Evolutionary conservation across 1,139 yeast species (phyloP).

Genomic region (Meyerozyma sp.): DNA sequence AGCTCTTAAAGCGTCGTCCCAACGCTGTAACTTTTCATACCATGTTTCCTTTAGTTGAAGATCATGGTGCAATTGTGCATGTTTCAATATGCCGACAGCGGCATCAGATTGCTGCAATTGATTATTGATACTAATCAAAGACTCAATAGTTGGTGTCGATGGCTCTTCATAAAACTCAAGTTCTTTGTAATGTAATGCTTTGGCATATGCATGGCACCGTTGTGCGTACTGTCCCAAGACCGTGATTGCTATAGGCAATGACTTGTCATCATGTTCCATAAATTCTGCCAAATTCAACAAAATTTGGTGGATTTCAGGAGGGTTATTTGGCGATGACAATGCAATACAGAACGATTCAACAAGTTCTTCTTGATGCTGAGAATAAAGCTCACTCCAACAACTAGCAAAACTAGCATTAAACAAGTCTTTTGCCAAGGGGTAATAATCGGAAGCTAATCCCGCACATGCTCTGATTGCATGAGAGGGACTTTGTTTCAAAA

Average conservation of each 20-base stretch:
- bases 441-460: conserved; percentile 79
- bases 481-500: conserved; percentile 89
- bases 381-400: conserved; percentile 91
- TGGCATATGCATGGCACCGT: conserved; percentile 95
- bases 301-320: conserved; percentile 93
- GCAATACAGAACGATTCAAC: conserved; percentile 85
- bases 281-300: conserved; percentile 87
- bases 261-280: conserved; percentile 96
- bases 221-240: conserved; percentile 92
- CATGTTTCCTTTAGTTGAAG: conserved; percentile 92
- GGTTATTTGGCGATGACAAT: conserved; percentile 82
- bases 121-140: conserved; percentile 86
- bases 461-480: conserved; percentile 94
- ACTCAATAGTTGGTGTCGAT: conserved; percentile 85
- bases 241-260: conserved; percentile 84
- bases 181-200: conserved; percentile 93
- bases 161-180: conserved; percentile 93
- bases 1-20: conserved; percentile 96
- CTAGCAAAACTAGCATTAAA: conserved; percentile 95
- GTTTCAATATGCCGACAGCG: conserved; percentile 92
- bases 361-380: conserved; percentile 88
- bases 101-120: conserved; percentile 96
- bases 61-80: conserved; percentile 92
- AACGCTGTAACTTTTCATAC: conserved; percentile 93
- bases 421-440: conserved; percentile 83